Percentiles rank a stretch among this genome's conserved stretches.
These are phyloP conservation scores for Epichloe brachyelytri DNA, from an alignment of 2,329 filamentous ascomycete genomes.

Conservation along the genomic window DNA sequence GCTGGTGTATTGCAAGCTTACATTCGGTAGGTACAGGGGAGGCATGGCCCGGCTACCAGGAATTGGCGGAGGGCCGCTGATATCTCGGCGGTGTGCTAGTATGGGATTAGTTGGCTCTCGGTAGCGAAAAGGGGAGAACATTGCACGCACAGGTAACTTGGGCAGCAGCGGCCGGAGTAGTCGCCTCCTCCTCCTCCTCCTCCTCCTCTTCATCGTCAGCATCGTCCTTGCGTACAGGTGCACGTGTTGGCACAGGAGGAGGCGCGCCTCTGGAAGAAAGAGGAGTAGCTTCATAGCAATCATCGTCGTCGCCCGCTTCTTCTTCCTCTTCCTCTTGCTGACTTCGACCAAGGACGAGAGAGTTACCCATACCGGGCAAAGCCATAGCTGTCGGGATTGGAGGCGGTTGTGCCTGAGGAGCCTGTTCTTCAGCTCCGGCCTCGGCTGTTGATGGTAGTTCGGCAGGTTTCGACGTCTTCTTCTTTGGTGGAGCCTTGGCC, in stretches of 20 bases:
- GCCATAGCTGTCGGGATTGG: conserved; percentile 48
- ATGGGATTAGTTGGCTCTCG: conserved; percentile 14
- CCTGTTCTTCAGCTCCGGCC: conserved; percentile 32
- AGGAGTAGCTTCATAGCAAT: conserved; percentile 4
- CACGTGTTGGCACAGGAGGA: conserved; percentile 17
- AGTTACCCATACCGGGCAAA: conserved; percentile 60
- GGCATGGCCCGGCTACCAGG: conserved; percentile 40
- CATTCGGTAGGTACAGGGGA: conserved; percentile 47
- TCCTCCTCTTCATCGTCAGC: conserved; percentile 20
- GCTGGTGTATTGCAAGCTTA: conserved; percentile 25
- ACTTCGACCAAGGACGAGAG: conserved; percentile 30
- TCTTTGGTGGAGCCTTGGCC: conserved; percentile 29
- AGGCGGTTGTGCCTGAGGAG: conserved; percentile 29
- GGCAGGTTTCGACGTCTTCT: conserved; percentile 36
- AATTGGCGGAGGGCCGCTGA: conserved; percentile 29
- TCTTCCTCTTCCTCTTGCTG: conserved; percentile 22
- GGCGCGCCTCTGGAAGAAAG: conserved; percentile 14
- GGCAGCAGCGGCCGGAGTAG: conserved; percentile 20
- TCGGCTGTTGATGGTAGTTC: conserved; percentile 15
- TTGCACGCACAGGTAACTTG: conserved; percentile 10
- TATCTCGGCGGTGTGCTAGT: conserved; percentile 22
- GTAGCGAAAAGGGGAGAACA: background rate
- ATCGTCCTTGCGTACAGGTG: conserved; percentile 6
- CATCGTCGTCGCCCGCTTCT: background rate
- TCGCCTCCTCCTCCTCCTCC: conserved; percentile 23